Base-by-base conservation (phyloP, 2,329 filamentous ascomycete genomes). In the Cladophialophora carrionii region DNA sequence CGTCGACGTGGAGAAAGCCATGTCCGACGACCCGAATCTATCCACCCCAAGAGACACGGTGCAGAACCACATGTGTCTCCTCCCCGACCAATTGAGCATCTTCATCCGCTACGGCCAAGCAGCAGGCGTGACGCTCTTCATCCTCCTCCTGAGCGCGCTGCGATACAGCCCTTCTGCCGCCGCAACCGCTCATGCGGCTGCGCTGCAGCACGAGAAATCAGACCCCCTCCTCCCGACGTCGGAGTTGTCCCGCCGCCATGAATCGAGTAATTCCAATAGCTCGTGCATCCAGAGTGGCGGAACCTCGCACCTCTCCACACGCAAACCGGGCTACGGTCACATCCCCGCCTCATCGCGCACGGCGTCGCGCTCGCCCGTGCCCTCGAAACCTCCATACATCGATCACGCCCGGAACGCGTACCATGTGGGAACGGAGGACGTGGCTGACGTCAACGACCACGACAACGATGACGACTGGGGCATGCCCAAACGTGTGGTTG, bases 21-120 rank as follows among this genome's bases (percentile, higher is more conserved):
- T 67, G 55, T 57, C 78, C 3, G 62, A 71, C 5, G 67, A 71
- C 20, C 65, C 70, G 17, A 48, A 69, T 4, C 66, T 69, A 2
- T 67, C 73, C 0, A 71, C 69, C 1, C 68, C 74, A 1, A 58
- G 64, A 49, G 66, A 72, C 29, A 97, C 94, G 0, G 78, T 96
- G 3, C 91, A 98, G 78, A 95, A 91, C 0, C 91, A 96, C 69
- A 85, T 98, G 2, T 99, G 95, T 74, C 84, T 99, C 1, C 83
- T 98, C 8, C 95, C 95, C 0, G 92, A 94, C 76, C 92, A 97
- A 76, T 81, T 97, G 10, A 85, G 85, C 57, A 93, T 92, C 6
- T 96, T 94, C 77, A 87, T 95, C 67, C 85, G 86, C 63, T 99
- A 99, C 74, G 86, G 82, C 37, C 79, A 84, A 31, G 81, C 95